Base-by-base conservation (phyloP, 176 grass and related monocot genomes). In the Musa itinerans region DNA sequence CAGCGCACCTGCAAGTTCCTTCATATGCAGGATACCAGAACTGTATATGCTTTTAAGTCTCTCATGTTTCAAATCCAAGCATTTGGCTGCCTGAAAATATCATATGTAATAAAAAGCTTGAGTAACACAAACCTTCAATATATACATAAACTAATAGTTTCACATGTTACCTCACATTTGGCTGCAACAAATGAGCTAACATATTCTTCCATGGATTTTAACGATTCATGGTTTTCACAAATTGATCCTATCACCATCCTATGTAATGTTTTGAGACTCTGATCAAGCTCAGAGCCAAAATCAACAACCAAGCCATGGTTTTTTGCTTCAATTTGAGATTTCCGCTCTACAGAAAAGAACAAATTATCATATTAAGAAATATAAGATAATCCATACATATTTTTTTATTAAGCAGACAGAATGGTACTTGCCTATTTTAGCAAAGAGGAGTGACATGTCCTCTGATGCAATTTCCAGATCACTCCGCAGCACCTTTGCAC, bases 201-300 rank as follows among this genome's bases (percentile, higher is more conserved):
- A 17, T 87, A 80, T 79, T 86, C 87, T 72, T 82, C 86, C 71
- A 85, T 89, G 34, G 78, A 89, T 82, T 81, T 85, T 75, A 96
- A 72, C 52, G 79, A 63, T 53, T 84, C 83, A 49, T 10, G 80
- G 9, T 96, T 87, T 77, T 89, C 80, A 63, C 77, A 85, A 82
- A 92, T 79, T 24, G 81, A 92, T 79, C 76, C 83, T 74, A 87
- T 17, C 68, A 92, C 80, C 71, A 80, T 96, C 61, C 78, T 78
- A 20, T 78, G 86, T 49, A 96, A 76, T 69, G 82, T 65, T 24
- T 57, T 83, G 50, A 96, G 81, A 69, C 84, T 85, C 4, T 65
- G 67, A 81, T 92, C 84, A 82, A 96, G 27, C 63, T 87, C 82
- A 80, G 62, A 85, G 52, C 63, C 71, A 61, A 96, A 92, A 82